phyloP scores from a whole-genome alignment of 2,329 filamentous ascomycete species.

The Botrytis porri region DNA sequence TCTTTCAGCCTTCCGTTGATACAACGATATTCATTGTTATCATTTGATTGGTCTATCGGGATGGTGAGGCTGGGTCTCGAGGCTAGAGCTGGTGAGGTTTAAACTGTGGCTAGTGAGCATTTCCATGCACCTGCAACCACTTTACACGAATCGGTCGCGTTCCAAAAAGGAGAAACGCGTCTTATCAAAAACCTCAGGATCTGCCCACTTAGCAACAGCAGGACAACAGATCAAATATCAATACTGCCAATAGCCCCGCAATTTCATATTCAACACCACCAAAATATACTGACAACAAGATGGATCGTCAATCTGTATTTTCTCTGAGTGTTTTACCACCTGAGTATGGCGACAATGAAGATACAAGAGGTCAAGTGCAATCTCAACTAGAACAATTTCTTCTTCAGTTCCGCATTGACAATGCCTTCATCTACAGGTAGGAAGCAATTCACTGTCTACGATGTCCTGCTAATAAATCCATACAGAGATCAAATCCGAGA shows the following conservation, averaged over 20 bases:
- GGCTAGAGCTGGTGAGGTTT: background rate
- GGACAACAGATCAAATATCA: slow-evolving; percentile 12
- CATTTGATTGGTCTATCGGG: background rate
- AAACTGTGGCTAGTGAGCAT: background rate
- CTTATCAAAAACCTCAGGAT: slow-evolving; percentile 16
- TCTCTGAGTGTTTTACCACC: slow-evolving; percentile 76
- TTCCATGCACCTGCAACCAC: slow-evolving; percentile 22
- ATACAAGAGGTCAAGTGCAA: slow-evolving; percentile 70
- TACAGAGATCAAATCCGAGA: slow-evolving; percentile 88
- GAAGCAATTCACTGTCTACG: slow-evolving; percentile 9
- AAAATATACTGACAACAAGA: slow-evolving; percentile 39
- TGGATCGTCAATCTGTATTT: slow-evolving; percentile 89
- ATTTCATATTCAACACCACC: background rate
- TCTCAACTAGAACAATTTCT: slow-evolving; percentile 85
- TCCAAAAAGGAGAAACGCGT: slow-evolving; percentile 17
- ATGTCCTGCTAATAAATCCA: slow-evolving; percentile 34
- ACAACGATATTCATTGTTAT: background rate
- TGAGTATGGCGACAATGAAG: slow-evolving; percentile 58
- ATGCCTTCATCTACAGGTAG: slow-evolving; percentile 91
- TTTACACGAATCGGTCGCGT: slow-evolving; percentile 24
- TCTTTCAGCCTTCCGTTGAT: slow-evolving; percentile 21
- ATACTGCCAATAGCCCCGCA: slow-evolving; percentile 5
- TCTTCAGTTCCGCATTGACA: slow-evolving; percentile 89
- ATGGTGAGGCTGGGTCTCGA: slow-evolving; percentile 11
- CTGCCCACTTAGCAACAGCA: slow-evolving; percentile 13